Percentiles rank a stretch among this genome's conserved stretches.
Evolutionary conservation across 345 rosid genomes (phyloP).

Genomic region (Citrus hindsii): DNA sequence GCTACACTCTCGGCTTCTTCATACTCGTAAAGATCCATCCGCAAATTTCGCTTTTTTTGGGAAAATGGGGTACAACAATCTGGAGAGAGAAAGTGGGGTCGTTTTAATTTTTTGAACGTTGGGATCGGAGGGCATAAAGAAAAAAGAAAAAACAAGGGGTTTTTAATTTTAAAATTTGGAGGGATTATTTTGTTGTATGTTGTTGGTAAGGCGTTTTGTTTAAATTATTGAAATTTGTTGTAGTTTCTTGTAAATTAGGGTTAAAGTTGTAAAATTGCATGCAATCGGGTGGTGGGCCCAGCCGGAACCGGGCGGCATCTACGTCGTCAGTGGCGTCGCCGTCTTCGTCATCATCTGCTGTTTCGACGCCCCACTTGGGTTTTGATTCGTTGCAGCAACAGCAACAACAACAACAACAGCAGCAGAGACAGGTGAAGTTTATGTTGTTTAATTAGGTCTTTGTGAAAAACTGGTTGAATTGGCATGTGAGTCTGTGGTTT

Average conservation of each 20-base stretch:
- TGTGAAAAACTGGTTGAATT: conserved; percentile 10
- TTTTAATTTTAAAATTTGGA: conserved; percentile 36
- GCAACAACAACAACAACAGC: conserved; percentile 53
- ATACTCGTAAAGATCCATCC: conserved; percentile 45
- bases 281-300: conserved; percentile 88
- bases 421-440: conserved; percentile 57
- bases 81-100: conserved; percentile 30
- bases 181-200: conserved; percentile 37
- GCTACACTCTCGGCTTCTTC: conserved; percentile 26
- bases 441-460: background rate
- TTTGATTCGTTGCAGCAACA: conserved; percentile 67
- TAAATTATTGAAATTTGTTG: conserved; percentile 11
- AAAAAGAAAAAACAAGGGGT: background rate
- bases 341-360: conserved; percentile 94
- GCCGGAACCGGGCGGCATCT: conserved; percentile 82
- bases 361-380: conserved; percentile 61
- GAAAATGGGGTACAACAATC: conserved; percentile 27
- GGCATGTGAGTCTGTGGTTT: conserved; percentile 6
- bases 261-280: conserved; percentile 51
- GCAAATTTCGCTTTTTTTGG: conserved; percentile 36
- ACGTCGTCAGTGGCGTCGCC: conserved; percentile 93
- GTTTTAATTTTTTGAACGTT: conserved; percentile 44
- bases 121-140: conserved; percentile 50
- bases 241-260: conserved; percentile 15
- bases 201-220: conserved; percentile 15